Conservation (phyloP, 805 yeast genomes). For the Lipomyces japonicus region DNA sequence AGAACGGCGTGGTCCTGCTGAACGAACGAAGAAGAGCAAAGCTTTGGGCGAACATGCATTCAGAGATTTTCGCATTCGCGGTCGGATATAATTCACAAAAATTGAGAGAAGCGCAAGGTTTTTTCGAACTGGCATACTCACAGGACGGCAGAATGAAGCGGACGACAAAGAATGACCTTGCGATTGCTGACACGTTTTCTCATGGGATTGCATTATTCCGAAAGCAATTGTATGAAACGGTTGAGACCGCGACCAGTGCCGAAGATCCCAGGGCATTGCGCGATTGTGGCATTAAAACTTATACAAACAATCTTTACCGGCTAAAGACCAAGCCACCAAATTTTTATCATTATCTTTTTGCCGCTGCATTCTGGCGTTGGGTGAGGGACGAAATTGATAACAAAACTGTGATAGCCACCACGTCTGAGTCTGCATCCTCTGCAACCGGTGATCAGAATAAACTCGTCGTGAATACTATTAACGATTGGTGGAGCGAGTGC, state of each 20-base stretch:
- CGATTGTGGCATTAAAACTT: constrained; percentile 23
- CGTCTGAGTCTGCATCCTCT: not conserved
- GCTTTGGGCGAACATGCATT: constrained; percentile 25
- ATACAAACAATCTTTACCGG: constrained; percentile 19
- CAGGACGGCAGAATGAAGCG: constrained; percentile 29
- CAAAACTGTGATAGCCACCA: constrained; percentile 9
- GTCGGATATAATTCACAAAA: constrained; percentile 20
- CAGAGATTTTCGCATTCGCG: constrained; percentile 20
- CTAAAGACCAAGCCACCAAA: constrained; percentile 20
- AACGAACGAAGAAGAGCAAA: constrained; percentile 25
- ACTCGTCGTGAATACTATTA: constrained; percentile 9
- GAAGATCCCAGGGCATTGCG: constrained; percentile 4
- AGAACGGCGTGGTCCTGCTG: constrained; percentile 12
- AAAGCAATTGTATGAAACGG: constrained; percentile 16
- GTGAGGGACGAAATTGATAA: constrained; percentile 24
- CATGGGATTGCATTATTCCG: constrained; percentile 23
- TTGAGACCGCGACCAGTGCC: constrained; percentile 5
- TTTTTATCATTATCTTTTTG: constrained; percentile 24
- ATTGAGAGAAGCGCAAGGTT: constrained; percentile 23
- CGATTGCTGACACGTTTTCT: constrained; percentile 25
- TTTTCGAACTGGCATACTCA: constrained; percentile 24
- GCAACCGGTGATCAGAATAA: not conserved
- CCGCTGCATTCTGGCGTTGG: constrained; percentile 30
- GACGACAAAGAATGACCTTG: constrained; percentile 25
- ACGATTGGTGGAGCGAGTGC: constrained; percentile 27